Evolutionary conservation across 345 rosid species (phyloP), one percentile per base, ranked within the genome.

Genomic region (Chamaenerion angustifolium): DNA sequence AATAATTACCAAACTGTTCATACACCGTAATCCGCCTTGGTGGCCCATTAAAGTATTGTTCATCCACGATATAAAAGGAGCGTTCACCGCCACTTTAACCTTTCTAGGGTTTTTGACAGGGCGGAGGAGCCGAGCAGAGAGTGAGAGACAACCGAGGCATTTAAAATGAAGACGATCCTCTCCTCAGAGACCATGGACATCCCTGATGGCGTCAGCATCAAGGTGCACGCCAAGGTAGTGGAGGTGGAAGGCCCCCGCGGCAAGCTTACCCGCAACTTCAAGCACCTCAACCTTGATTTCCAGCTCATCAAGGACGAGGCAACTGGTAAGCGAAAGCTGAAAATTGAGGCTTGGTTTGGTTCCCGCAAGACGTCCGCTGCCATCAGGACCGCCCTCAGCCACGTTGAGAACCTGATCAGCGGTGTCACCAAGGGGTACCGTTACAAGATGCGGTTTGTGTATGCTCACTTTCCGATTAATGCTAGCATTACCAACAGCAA

Each of bases 401-500:
- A 80, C 60, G 81, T 83, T 0, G 49, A 43, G 58, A 83, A 83
- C 16, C 83, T 83, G 49, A 58, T 58, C 56, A 58, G 56, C 56
- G 63, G 63, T 21, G 63, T 58, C 42, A 58, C 63, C 56, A 58
- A 67, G 66, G 94, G 94, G 2, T 83, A 78, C 58, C 75, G 73
- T 10, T 83, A 83, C 76, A 83, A 72, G 74, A 83, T 83, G 94
- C 65, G 94, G 27, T 83, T 83, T 52, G 88, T 83, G 49, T 83
- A 83, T 44, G 88, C 88, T 49, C 94, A 83, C 59, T 83, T 83
- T 8, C 88, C 85, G 1, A 83, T 81, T 68, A 83, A 83, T 53
- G 85, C 94, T 8, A 78, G 85, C 16, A 83, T 83, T 63, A 51
- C 62, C 3, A 63, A 56, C 45, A 6, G 42, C 45, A 67, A 40